phyloP scores from a whole-genome alignment of 768 basidiomycete species.

The Auricularia sp. region DNA sequence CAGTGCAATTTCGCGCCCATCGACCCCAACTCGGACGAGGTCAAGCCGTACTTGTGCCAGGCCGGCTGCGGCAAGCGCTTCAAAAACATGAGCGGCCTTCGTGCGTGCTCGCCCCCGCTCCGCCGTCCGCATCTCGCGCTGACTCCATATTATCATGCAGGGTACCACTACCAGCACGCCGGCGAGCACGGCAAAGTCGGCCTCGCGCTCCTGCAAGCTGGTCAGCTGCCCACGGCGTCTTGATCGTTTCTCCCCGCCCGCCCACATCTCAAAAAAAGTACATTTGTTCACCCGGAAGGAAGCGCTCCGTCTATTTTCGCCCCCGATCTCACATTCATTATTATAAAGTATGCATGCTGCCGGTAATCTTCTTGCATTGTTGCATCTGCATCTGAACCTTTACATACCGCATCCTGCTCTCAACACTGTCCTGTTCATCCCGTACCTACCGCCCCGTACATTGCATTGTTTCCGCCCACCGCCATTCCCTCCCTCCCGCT shows the following conservation, averaged over 20 bases:
- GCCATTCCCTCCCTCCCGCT: too few relatives aligned
- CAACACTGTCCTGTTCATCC: neutral
- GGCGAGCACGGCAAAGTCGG: slow-evolving; percentile 92
- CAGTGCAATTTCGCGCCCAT: slow-evolving; percentile 89
- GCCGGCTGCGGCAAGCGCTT: slow-evolving; percentile 82
- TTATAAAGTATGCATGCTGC: slow-evolving; percentile 1
- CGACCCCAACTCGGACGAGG: slow-evolving; percentile 47
- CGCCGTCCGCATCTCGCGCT: neutral
- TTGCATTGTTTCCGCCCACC: too few relatives aligned
- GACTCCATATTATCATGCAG: neutral
- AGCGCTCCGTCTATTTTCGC: neutral
- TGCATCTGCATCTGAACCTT: neutral
- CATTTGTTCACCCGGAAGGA: too few relatives aligned
- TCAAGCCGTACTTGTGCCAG: slow-evolving; percentile 78
- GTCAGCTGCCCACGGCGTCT: slow-evolving; percentile 29
- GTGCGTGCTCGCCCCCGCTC: slow-evolving; percentile 20
- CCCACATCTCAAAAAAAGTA: too few relatives aligned
- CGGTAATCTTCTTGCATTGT: neutral
- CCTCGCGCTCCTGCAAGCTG: slow-evolving; percentile 68
- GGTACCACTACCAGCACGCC: slow-evolving; percentile 93
- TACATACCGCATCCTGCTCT: neutral
- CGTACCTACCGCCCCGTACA: too few relatives aligned
- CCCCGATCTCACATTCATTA: neutral
- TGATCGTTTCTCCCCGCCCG: neutral
- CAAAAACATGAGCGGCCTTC: slow-evolving; percentile 96